Conservation (phyloP, 108 stramenopile genomes). For the Stephanodiscus triporus region DNA sequence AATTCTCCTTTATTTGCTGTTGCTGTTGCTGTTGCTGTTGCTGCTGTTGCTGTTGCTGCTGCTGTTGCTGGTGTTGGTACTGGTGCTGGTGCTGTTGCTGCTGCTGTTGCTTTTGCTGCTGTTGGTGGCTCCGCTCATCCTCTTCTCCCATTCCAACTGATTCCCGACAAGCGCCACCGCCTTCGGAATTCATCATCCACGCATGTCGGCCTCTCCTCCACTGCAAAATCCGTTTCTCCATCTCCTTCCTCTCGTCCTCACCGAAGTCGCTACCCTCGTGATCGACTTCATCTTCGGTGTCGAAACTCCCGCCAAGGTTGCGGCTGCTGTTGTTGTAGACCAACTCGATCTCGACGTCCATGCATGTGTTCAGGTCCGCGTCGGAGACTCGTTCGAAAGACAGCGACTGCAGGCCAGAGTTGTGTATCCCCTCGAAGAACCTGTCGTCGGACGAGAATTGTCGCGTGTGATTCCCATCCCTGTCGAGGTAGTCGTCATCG, state of each 20-base stretch:
- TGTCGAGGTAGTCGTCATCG: not conserved
- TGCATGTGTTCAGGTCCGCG: conserved; percentile 19
- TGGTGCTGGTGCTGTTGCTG: not conserved
- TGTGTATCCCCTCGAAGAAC: conserved; percentile 48
- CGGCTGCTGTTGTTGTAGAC: conserved; percentile 27
- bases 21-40: not conserved
- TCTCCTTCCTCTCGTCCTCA: conserved; percentile 31
- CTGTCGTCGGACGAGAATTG: conserved; percentile 32
- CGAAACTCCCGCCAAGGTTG: conserved; percentile 6
- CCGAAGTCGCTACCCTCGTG: not conserved
- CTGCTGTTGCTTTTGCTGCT: not conserved
- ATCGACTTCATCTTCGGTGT: not conserved
- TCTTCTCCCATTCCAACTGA: not conserved
- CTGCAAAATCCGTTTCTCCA: conserved; percentile 29
- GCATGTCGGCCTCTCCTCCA: conserved; percentile 33
- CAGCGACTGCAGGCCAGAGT: conserved; percentile 34
- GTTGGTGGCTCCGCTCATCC: not conserved
- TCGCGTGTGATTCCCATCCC: not conserved
- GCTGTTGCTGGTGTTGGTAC: not conserved
- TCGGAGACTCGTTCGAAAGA: conserved; percentile 48
- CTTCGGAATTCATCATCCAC: conserved; percentile 9
- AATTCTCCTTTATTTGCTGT: not conserved
- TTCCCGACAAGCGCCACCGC: not conserved
- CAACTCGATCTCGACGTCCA: conserved; percentile 48
- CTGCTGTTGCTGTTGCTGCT: not conserved